Base-by-base conservation (phyloP, 805 yeast genomes). In the Sugiyamaella qingdaonensis region DNA sequence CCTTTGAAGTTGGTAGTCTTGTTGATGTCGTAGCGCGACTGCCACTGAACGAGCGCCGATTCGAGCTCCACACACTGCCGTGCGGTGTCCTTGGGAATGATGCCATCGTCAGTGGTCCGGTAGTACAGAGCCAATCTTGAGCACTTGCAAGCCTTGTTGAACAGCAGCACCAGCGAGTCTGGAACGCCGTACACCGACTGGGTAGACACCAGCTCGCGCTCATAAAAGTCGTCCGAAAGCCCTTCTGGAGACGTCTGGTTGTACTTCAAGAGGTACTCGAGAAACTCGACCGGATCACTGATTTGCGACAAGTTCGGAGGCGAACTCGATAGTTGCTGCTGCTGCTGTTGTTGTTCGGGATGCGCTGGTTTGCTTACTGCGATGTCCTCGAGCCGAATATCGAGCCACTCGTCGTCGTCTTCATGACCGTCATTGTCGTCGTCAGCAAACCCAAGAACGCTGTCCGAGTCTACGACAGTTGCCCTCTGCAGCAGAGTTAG, bases 111-210 rank as follows among this genome's bases (percentile, higher is more conserved):
- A 52, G 54, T 54, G 51, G 39, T 58, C 52, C 65, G 58, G 59
- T 77, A 78, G 61, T 79, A 79, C 53, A 80, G 77, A 54, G 82
- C 85, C 54, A 81, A 78, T 49, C 91, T 74, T 14, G 86, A 74
- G 34, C 87, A 65, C 54, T 80, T 80, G 1, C 86, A 88, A 13
- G 86, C 83, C 57, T 85, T 88, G 54, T 86, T 79, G 68, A 89
- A 87, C 51, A 88, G 69, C 19, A 83, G 61, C 52, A 88, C 84
- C 42, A 89, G 71, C 2, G 95, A 85, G 62, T 86, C 88, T 7
- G 96, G 96, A 52, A 89, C 71, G 0, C 96, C 96, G 65, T 87
- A 88, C 48, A 88, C 72, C 0, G 91, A 87, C 66, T 86, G 95
- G 0, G 91, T 84, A 8, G 90, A 83, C 19, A 58, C 61, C 31